Conservation (phyloP, 192 early-diverging fungal species). For the Coemansia sp. region DNA sequence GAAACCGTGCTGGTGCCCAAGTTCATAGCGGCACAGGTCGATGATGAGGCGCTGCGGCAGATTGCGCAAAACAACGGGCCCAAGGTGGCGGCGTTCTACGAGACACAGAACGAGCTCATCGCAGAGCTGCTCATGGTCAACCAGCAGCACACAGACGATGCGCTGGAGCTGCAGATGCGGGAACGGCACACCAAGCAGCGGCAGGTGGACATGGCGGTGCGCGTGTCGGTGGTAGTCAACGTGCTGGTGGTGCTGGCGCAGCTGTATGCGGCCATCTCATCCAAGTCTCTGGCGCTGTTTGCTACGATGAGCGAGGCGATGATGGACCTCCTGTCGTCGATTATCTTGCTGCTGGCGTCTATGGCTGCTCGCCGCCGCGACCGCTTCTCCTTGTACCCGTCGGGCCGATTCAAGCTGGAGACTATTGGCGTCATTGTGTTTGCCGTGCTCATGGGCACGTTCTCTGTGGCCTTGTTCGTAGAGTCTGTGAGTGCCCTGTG, state of each 20-base stretch:
- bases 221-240: slow-evolving; percentile 67
- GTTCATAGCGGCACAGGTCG: slow-evolving; percentile 45
- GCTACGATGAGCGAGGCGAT: slow-evolving; percentile 79
- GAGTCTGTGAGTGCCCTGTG: slow-evolving; percentile 64
- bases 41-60: slow-evolving; percentile 28
- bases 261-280: slow-evolving; percentile 69
- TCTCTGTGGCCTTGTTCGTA: slow-evolving; percentile 67
- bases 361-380: slow-evolving; percentile 57
- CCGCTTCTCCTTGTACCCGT: slow-evolving; percentile 69
- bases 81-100: slow-evolving; percentile 47
- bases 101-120: slow-evolving; percentile 53
- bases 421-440: slow-evolving; percentile 79
- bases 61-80: slow-evolving; percentile 32
- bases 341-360: slow-evolving; percentile 62
- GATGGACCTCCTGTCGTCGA: slow-evolving; percentile 74
- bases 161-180: slow-evolving; percentile 37
- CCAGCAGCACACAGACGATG: slow-evolving; percentile 48
- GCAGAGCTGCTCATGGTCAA: slow-evolving; percentile 45
- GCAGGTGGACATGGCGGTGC: slow-evolving; percentile 60
- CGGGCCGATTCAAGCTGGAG: slow-evolving; percentile 74
- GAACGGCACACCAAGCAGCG: slow-evolving; percentile 31
- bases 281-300: slow-evolving; percentile 72
- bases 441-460: slow-evolving; percentile 71
- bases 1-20: slow-evolving; percentile 47
- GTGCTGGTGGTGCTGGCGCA: slow-evolving; percentile 66